These are phyloP conservation scores for Wickerhamiella musiphila DNA, from an alignment of 805 yeast genomes.

Conservation along the genomic window DNA sequence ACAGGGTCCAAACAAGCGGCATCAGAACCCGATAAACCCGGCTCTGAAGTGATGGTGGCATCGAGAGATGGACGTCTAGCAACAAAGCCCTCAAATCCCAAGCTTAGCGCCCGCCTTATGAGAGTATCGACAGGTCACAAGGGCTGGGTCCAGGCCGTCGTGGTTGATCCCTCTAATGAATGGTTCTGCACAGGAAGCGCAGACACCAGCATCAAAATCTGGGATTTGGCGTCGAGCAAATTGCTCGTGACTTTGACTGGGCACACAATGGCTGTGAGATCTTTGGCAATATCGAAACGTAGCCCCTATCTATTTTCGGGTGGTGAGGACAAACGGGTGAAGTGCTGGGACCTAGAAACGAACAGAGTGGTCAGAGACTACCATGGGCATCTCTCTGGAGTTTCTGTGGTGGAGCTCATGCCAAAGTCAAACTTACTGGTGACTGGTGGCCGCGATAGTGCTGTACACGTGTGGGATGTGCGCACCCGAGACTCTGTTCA, in stretches of 20 bases:
- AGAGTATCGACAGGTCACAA: constrained; percentile 73
- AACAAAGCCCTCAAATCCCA: too few species aligned
- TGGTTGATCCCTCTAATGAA: constrained; percentile 70
- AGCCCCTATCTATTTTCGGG: constrained; percentile 85
- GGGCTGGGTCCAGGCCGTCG: constrained; percentile 80
- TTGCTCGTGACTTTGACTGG: constrained; percentile 70
- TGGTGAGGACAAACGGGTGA: constrained; percentile 80
- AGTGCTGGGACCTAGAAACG: constrained; percentile 92
- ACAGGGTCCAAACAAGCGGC: background rate
- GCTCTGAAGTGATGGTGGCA: background rate
- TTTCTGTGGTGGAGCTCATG: constrained; percentile 67
- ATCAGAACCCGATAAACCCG: background rate
- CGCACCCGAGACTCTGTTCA: constrained; percentile 59
- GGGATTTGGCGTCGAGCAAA: constrained; percentile 67
- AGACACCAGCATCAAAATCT: constrained; percentile 74
- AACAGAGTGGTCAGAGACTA: constrained; percentile 69
- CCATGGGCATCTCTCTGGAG: constrained; percentile 88
- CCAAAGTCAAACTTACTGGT: constrained; percentile 73
- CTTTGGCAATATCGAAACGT: constrained; percentile 49
- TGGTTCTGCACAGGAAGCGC: constrained; percentile 89
- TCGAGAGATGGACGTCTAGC: too few species aligned
- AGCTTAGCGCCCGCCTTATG: too few species aligned
- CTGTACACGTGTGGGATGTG: constrained; percentile 86
- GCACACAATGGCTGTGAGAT: constrained; percentile 77
- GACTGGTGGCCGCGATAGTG: constrained; percentile 79